Evolutionary conservation across 208 protist genomes (phyloP), one percentile per base, ranked within the genome.

Genomic region (Leishmania martiniquensis): DNA sequence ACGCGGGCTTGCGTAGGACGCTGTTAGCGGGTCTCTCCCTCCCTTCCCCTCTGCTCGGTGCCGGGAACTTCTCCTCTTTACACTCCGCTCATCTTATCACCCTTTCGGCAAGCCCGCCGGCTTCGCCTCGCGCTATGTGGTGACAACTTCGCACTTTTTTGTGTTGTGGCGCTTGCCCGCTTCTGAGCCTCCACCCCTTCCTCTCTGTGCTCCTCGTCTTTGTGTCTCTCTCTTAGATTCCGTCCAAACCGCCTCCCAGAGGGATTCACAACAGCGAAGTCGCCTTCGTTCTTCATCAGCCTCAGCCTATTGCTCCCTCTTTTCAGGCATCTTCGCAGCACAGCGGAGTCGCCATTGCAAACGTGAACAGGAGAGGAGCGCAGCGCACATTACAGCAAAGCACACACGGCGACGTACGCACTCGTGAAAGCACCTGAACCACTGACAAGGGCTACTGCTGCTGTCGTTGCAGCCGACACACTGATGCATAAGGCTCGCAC

Each of bases 211-310:
- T 37, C 57, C 20, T 1, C 62, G 4, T n/a, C 60, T 29, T 22
- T 22, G 4, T 44, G 22, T 75, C 67, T 81, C 54, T 49, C 47
- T 72, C 45, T 51, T n/a, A 22, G 47, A 29, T 65, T 37, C 57
- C 15, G 37, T 13, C n/a, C 37, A 32, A n/a, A 49, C 32, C 32
- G 13, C 32, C 25, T 62, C 34, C 54, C 22, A 49, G 45, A 49
- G 72, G n/a, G 6, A 62, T 72, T 72, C 34, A 9, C 66, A 37
- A 39, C 44, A 2, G n/a, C 34, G 37, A 4, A 15, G 62, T 22
- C n/a, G 62, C 37, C 62, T 67, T 67, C 20, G 13, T 10, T 67
- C 20, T 67, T n/a, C 15, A n/a, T 44, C 34, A 37, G 37, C 34
- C 20, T n/a, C 25, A 39, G 62, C n/a, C 62, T 7, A 67, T 67